Conservation (phyloP, 2,329 filamentous ascomycete genomes). For the Fusarium papillatum region DNA sequence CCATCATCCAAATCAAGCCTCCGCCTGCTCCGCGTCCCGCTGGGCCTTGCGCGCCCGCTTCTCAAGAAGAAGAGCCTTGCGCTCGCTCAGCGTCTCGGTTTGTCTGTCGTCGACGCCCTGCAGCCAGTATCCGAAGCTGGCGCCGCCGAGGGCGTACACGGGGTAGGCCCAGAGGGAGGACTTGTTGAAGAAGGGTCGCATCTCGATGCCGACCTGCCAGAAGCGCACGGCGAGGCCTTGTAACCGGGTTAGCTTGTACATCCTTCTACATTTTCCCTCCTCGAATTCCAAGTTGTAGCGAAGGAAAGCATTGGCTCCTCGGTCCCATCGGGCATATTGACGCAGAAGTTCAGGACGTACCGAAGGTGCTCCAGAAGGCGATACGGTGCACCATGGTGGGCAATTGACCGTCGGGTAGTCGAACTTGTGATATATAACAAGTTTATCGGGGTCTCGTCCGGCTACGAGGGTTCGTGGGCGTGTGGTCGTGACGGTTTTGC, state of each 20-base stretch:
- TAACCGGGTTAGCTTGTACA: constrained; percentile 22
- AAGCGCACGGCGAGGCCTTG: constrained; percentile 90
- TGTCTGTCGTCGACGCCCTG: constrained; percentile 91
- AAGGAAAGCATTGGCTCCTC: neutral
- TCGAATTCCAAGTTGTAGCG: neutral
- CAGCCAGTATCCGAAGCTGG: constrained; percentile 97
- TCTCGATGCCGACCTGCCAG: constrained; percentile 99
- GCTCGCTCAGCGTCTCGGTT: constrained; percentile 80
- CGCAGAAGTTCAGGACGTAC: constrained; percentile 60
- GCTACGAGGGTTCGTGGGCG: constrained; percentile 34
- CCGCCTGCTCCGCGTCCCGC: constrained; percentile 50
- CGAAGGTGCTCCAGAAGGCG: constrained; percentile 92
- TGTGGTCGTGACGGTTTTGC: constrained; percentile 25
- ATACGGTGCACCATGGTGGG: constrained; percentile 73
- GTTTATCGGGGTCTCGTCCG: constrained; percentile 34
- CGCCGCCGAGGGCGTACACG: constrained; percentile 86
- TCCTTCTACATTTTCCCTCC: neutral
- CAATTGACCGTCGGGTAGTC: constrained; percentile 43
- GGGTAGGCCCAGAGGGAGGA: constrained; percentile 93
- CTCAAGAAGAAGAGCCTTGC: constrained; percentile 86
- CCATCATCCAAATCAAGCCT: constrained; percentile 36
- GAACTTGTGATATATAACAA: constrained; percentile 18
- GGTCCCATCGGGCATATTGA: constrained; percentile 29
- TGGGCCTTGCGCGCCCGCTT: constrained; percentile 81
- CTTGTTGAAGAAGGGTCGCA: constrained; percentile 92